Base-by-base conservation (phyloP, 2,329 filamentous ascomycete species). In the Fusarium napiforme region DNA sequence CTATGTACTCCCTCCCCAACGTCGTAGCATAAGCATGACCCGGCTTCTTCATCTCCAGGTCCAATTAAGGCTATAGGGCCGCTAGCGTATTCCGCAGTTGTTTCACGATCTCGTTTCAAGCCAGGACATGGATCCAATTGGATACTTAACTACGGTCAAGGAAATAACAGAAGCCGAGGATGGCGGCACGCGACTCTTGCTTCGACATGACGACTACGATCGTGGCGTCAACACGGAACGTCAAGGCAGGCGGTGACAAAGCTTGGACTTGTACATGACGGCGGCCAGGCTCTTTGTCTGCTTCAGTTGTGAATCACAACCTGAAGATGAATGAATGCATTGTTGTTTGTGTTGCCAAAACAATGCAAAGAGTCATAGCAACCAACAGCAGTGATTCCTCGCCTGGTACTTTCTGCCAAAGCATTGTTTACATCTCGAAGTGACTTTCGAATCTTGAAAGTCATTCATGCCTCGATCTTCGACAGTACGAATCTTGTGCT, bases 21-120 rank as follows among this genome's bases (percentile, higher is more conserved):
- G 43, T 52, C 65, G 63, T 71, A 49, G 69, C 73, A 73, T 73
- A 61, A 71, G 69, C 69, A 71, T 58, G 58, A 45, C 67, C 30
- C 28, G 26, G 57, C 45, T 32, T 66, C 62, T 71, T 59, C 56
- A 50, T 52, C 43, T 56, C 40, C 39, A 62, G 30, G 18, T 32
- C 32, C 56, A 45, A 53, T 66, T 50, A 61, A 59, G 30, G 47
- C 45, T 60, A 62, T 69, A 60, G 55, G 58, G 52, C 50, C 67
- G 50, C 52, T 60, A 75, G 65, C 60, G 63, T 30, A 61, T 56
- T 45, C 64, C 56, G 39, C 60, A 56, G 55, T 66, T 57, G 69
- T 74, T 69, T 69, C 68, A 75, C 63, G 59, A 64, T 74, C 63
- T 64, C 49, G 75, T 76, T 77, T 77, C 73, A 77, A 52, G 63